Conservation (phyloP, 805 yeast species). For the Candida xiaguanensis region DNA sequence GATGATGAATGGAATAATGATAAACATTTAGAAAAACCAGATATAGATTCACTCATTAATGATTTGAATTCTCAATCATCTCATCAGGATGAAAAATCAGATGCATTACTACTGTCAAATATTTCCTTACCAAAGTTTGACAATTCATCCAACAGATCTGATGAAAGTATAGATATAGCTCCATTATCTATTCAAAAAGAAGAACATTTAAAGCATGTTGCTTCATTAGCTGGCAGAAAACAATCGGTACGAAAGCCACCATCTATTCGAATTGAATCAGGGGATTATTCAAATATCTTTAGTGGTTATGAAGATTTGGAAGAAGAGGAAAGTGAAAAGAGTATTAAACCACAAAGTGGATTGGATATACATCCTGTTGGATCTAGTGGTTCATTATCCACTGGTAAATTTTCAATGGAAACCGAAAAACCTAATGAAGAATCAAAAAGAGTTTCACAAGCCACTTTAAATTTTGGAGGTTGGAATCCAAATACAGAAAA, state of each 20-base stretch:
- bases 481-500: conserved; percentile 60
- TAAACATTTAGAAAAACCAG: background rate
- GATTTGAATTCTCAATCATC: conserved; percentile 23
- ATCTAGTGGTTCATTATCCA: conserved; percentile 28
- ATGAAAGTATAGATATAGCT: conserved; percentile 22
- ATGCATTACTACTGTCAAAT: conserved; percentile 7
- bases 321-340: background rate
- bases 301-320: conserved; percentile 1
- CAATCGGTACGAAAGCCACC: conserved; percentile 39
- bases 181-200: conserved; percentile 18
- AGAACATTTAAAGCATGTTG: conserved; percentile 20
- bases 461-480: conserved; percentile 44
- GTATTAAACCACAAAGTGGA: background rate
- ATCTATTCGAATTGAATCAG: conserved; percentile 8
- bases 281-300: conserved; percentile 5
- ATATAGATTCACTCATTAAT: conserved; percentile 33
- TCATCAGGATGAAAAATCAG: conserved; percentile 3
- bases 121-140: conserved; percentile 29
- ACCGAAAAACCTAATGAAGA: conserved; percentile 8
- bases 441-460: conserved; percentile 29
- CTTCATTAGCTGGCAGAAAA: conserved; percentile 22
- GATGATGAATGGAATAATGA: conserved; percentile 13
- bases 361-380: conserved; percentile 16
- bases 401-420: conserved; percentile 23
- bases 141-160: conserved; percentile 12